A percentile compares a stretch with the other conserved stretches of the same genome.
Evolutionary conservation across 1,284 basidiomycete genomes (phyloP).

Genomic region (Takashimella koratensis): DNA sequence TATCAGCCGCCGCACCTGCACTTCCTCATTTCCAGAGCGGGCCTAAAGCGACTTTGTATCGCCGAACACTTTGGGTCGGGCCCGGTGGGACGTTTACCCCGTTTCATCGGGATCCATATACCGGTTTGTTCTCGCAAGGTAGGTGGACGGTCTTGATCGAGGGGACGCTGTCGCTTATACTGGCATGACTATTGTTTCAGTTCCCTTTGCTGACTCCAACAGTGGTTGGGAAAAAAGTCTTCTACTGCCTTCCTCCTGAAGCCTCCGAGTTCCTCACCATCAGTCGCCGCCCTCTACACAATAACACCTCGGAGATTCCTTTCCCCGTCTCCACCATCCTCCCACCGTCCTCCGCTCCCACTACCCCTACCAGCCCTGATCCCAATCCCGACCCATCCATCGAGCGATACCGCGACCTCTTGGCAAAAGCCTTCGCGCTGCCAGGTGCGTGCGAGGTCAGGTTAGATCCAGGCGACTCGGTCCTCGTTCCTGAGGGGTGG

Average conservation of each 20-base stretch:
- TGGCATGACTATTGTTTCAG: not conserved
- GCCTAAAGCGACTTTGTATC: conserved; percentile 25
- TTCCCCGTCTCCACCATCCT: conserved; percentile 28
- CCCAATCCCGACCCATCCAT: not conserved
- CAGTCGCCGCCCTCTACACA: conserved; percentile 20
- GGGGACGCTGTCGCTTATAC: too few relatives aligned
- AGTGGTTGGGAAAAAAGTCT: conserved; percentile 39
- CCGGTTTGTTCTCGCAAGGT: conserved; percentile 43
- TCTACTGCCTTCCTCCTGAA: conserved; percentile 36
- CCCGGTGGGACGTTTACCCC: conserved; percentile 39
- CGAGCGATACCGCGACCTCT: not conserved
- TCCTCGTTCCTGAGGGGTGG: conserved; percentile 45
- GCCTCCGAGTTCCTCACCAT: conserved; percentile 21
- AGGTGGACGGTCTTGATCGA: conserved; percentile 3
- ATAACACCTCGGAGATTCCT: conserved; percentile 36
- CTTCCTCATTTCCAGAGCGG: conserved; percentile 31
- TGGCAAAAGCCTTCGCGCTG: conserved; percentile 21
- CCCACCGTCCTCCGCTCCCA: too few relatives aligned
- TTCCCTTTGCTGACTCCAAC: not conserved
- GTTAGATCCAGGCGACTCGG: conserved; percentile 31
- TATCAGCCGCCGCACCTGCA: conserved; percentile 19
- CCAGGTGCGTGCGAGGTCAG: conserved; percentile 30
- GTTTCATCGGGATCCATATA: conserved; percentile 44
- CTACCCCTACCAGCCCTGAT: too few relatives aligned
- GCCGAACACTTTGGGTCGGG: conserved; percentile 43